Base-by-base conservation (phyloP, 768 basidiomycete genomes). In the Suillus decipiens region DNA sequence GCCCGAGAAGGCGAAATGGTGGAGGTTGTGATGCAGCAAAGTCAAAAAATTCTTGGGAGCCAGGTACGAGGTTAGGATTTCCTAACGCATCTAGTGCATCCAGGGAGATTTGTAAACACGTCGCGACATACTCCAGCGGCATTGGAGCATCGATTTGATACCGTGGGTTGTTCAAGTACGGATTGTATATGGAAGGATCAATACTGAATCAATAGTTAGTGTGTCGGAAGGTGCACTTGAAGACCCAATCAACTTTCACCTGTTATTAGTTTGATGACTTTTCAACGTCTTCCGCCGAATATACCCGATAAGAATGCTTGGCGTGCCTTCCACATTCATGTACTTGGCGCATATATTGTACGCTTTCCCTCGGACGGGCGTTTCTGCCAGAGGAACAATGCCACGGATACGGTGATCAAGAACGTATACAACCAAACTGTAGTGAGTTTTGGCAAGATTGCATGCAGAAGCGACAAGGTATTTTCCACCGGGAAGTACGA, bases 401-500 rank as follows among this genome's bases (percentile, higher is more conserved):
- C 79, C 58, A 76, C 82, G 64, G 47, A 61, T 75, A 39, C 70
- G 81, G 63, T 87, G 82, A 70, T 90, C 88, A 62, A 90, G 75
- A 22, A 79, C 77, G 64, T 81, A 89, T 1, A 90, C 72, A 14
- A 80, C 72, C 34, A 91, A 70, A 50, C 79, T 82, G 69, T 83
- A 87, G 42, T 79, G 78, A 39, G 75, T 76, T 59, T 75, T 77
- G 14, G 72, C 71, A 3, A 68, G 66, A 68, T 86, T 83, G 65
- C 76, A 78, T 5, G 84, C 82, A 11, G 87, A 89, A 1, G 86
- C 85, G 41, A 89, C 75, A 65, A 90, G 81, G 65, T 87, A 88
- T 67, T 86, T 88, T 22, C 89, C 88, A 1, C 89, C 89, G 8
- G 89, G 85, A 10, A 89, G 78, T 34, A 88, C 71, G 45, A 78